A percentile compares a stretch with the other conserved stretches of the same genome.
These are phyloP conservation scores for Apiospora phragmitis DNA, from an alignment of 2,329 filamentous ascomycete genomes.

Conservation along the genomic window DNA sequence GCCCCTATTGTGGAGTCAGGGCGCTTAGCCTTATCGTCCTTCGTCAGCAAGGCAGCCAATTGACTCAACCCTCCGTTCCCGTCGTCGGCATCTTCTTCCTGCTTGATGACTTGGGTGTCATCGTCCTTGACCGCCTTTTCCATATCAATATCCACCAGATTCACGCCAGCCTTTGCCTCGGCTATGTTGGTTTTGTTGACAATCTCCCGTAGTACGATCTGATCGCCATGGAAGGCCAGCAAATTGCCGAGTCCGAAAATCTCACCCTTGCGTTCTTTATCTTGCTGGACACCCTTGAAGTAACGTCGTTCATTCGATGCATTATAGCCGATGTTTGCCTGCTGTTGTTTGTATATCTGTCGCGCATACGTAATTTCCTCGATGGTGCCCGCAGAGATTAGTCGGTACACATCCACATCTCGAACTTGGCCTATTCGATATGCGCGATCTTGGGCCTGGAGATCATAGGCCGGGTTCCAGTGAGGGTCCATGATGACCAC, in stretches of 20 bases:
- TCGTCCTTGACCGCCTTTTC: constrained; percentile 56
- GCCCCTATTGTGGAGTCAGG: constrained; percentile 34
- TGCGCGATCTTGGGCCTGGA: constrained; percentile 94
- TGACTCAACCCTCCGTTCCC: constrained; percentile 72
- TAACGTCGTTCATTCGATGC: constrained; percentile 91
- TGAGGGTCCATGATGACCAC: constrained; percentile 96
- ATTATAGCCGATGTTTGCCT: constrained; percentile 95
- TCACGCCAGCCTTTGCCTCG: constrained; percentile 83
- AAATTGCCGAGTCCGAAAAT: constrained; percentile 90
- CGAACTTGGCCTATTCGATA: constrained; percentile 92
- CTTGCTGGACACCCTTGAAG: constrained; percentile 90
- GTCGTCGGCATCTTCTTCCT: constrained; percentile 48
- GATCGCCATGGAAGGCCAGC: constrained; percentile 77
- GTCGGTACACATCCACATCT: constrained; percentile 92
- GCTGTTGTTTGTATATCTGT: constrained; percentile 98
- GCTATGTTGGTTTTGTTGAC: constrained; percentile 98
- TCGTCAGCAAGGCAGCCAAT: constrained; percentile 61
- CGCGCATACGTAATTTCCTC: constrained; percentile 97
- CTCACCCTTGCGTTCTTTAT: constrained; percentile 81
- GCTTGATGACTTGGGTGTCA: constrained; percentile 46
- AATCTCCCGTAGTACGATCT: constrained; percentile 85
- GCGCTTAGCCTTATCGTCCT: constrained; percentile 46
- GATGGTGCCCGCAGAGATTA: constrained; percentile 88
- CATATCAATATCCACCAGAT: constrained; percentile 75
- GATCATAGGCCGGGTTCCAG: constrained; percentile 94